These are phyloP conservation scores for Aureobasidium sp. DNA, from an alignment of 2,329 filamentous ascomycete genomes.

Conservation along the genomic window DNA sequence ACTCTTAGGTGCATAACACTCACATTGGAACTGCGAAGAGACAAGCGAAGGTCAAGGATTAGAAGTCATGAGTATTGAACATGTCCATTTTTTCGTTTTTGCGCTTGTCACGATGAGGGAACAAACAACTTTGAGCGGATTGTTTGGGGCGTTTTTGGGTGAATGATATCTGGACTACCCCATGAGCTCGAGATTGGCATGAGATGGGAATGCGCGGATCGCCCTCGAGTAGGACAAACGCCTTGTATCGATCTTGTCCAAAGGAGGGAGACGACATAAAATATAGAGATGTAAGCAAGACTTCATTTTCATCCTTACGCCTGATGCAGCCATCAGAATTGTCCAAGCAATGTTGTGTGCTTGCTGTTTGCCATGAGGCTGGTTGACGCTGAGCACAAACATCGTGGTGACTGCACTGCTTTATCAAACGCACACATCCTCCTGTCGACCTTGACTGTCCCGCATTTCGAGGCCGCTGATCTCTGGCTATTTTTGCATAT, in stretches of 20 bases:
- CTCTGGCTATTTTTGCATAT: not conserved
- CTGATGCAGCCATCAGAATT: not conserved
- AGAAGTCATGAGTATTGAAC: slow-evolving; percentile 3
- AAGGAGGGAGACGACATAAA: not conserved
- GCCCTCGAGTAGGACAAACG: not conserved
- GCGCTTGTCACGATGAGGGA: not conserved
- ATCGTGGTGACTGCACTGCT: not conserved
- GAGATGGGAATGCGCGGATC: not conserved
- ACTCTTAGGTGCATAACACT: slow-evolving; percentile 65
- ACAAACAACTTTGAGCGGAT: not conserved
- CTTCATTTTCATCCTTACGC: not conserved
- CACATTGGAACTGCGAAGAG: slow-evolving; percentile 85
- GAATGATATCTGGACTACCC: not conserved
- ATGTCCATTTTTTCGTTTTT: not conserved
- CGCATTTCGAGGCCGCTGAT: not conserved
- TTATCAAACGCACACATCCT: not conserved
- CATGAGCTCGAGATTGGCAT: not conserved
- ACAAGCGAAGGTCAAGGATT: slow-evolving; percentile 52
- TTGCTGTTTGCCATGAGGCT: no score
- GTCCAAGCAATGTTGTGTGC: not conserved
- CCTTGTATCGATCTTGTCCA: not conserved
- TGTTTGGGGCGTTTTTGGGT: not conserved
- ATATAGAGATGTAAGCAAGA: slow-evolving; percentile 8
- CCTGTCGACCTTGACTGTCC: not conserved
- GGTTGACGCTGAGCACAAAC: not conserved